phyloP scores from a whole-genome alignment of 2,329 filamentous ascomycete genomes.

The Trichoderma oligosporum region DNA sequence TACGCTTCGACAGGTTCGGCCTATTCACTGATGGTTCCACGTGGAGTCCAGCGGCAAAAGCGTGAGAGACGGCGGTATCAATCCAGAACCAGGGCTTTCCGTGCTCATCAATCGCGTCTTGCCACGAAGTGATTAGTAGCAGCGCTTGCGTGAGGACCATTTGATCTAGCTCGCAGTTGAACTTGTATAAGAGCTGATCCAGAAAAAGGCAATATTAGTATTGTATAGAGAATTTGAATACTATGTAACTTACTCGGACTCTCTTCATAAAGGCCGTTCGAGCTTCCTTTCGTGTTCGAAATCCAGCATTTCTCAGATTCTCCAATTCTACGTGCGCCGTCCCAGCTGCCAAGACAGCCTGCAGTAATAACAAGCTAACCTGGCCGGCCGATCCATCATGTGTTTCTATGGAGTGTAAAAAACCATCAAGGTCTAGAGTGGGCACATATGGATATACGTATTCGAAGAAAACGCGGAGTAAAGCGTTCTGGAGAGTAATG shows the following conservation, averaged over 20 bases:
- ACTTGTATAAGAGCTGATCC: constrained; percentile 5
- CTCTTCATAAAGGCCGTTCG: constrained; percentile 1
- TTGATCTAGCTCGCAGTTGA: constrained; percentile 13
- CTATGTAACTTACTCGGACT: not conserved
- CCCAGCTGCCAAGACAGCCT: constrained; percentile 6
- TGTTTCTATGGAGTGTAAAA: constrained; percentile 1
- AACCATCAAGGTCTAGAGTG: constrained; percentile 8
- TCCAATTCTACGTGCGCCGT: constrained; percentile 12
- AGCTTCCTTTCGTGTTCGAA: constrained; percentile 1
- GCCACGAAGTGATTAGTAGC: constrained; percentile 12
- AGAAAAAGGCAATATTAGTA: not conserved
- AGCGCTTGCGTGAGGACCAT: constrained; percentile 14
- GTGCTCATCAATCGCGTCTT: constrained; percentile 9
- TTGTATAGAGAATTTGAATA: not conserved
- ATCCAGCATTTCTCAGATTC: not conserved
- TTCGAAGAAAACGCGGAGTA: constrained; percentile 10
- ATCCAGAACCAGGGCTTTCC: constrained; percentile 17
- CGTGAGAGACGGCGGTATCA: constrained; percentile 11
- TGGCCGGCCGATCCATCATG: constrained; percentile 8
- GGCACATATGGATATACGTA: constrained; percentile 7
- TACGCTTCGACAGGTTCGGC: constrained; percentile 9
- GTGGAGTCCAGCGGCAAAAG: constrained; percentile 14
- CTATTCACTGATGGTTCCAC: constrained; percentile 5
- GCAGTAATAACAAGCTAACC: constrained; percentile 3
- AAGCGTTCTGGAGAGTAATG: not conserved